A percentile compares a stretch with the other conserved stretches of the same genome.
Evolutionary conservation across 768 basidiomycete species (phyloP).

Genomic region (Scleroderma bovista): DNA sequence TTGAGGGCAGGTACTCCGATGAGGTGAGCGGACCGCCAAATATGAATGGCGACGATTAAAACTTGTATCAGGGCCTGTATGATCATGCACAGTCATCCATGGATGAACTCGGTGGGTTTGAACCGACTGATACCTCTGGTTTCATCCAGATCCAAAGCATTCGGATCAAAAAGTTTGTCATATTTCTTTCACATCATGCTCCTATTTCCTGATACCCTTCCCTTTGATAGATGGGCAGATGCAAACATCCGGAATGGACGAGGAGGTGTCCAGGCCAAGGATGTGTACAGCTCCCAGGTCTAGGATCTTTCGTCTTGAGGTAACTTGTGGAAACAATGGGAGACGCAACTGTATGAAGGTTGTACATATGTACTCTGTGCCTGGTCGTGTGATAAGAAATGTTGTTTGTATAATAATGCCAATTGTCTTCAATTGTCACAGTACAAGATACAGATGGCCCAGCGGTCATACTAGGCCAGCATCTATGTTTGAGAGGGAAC

Average conservation of each 20-base stretch:
- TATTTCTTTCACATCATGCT: background rate
- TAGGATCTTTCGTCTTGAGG: too few relatives aligned
- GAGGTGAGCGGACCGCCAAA: conserved; percentile 47
- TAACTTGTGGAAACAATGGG: background rate
- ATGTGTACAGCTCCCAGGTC: conserved; percentile 70
- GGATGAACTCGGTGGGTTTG: conserved; percentile 98
- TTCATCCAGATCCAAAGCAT: conserved; percentile 98
- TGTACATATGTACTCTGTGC: too few relatives aligned
- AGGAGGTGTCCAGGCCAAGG: conserved; percentile 66
- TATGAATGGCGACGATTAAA: conserved; percentile 1
- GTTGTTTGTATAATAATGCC: too few relatives aligned
- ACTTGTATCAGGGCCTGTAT: conserved; percentile 69
- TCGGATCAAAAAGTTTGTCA: conserved; percentile 88
- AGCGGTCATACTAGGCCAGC: too few relatives aligned
- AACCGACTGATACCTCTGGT: conserved; percentile 90
- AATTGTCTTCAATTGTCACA: too few relatives aligned
- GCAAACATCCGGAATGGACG: conserved; percentile 83
- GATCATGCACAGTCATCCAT: conserved; percentile 95
- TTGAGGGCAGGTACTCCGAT: conserved; percentile 86
- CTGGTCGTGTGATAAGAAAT: too few relatives aligned
- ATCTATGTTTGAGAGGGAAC: too few relatives aligned
- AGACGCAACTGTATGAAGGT: too few relatives aligned
- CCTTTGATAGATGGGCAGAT: conserved; percentile 67
- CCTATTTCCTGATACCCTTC: background rate
- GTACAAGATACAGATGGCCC: too few relatives aligned